Base-by-base conservation (phyloP, 768 basidiomycete species). In the Termitomyces eurrhizus region DNA sequence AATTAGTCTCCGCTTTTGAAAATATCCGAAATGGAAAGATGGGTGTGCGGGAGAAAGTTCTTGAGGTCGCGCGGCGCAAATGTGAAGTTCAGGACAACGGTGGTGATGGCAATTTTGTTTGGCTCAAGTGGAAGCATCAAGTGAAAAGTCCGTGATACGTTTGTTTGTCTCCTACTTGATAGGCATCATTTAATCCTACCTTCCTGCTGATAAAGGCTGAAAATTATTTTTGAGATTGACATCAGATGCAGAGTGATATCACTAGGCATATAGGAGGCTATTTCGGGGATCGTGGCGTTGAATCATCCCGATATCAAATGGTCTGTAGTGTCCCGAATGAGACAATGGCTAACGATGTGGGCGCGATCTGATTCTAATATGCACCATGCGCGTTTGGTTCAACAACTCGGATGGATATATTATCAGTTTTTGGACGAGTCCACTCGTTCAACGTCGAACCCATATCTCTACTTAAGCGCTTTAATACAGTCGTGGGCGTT, bases 21-120 rank as follows among this genome's bases (percentile, higher is more conserved):
- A 73, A 77, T 33, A 62, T 81, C 52, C 78, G 79, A 35, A 68
- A 74, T 63, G 77, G 81, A 33, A 85, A 85, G 73, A 69, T 77
- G 50, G 92, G 91, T 32, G 84, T 92, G 2, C 77, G 73, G 66
- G 87, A 87, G 67, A 97, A 95, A 75, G 78, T 96, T 24, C 64
- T 83, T 39, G 93, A 95, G 64, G 85, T 97, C 51, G 80, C 90
- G 13, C 68, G 76, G 58, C 86, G 93, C 66, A 82, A 78, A 67
- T 93, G 91, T 67, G 77, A 80, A 44, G 70, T 85, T 45, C 77
- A 83, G 21, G 81, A 84, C 64, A 85, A 85, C 64, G 78, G 64
- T 8, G 64, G 78, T 54, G 82, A 84, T 69, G 82, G 81, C n/a
- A 80, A 86, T 69, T 76, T 74, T 59, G 79, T 82, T 57, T 85